Evolutionary conservation across 768 basidiomycete genomes (phyloP).

Genomic region (Amanita pseudoporphyria): DNA sequence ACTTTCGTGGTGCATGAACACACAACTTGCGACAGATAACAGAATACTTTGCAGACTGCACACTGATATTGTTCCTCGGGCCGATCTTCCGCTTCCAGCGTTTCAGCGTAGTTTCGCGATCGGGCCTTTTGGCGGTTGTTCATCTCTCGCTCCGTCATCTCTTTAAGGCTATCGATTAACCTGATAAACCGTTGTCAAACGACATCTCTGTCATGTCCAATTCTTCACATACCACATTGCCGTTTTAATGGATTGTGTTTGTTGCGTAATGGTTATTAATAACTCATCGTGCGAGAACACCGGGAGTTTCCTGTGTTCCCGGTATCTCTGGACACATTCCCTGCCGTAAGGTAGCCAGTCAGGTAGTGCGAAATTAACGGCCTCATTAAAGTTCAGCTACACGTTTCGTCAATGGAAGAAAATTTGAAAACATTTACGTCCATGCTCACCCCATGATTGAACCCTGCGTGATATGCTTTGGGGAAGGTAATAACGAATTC

Average conservation of each 20-base stretch:
- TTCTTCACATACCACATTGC: conserved; percentile 68
- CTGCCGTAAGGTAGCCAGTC: conserved; percentile 89
- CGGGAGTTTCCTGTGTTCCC: conserved; percentile 84
- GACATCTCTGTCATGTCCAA: background rate
- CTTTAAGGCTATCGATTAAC: conserved; percentile 74
- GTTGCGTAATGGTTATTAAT: conserved; percentile 94
- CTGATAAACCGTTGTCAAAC: conserved; percentile 28
- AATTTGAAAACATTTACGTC: background rate
- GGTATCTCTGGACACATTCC: conserved; percentile 84
- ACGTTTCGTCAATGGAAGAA: conserved; percentile 15
- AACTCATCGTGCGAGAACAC: conserved; percentile 99
- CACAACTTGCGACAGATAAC: conserved; percentile 88
- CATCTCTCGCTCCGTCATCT: conserved; percentile 86
- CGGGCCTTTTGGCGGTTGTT: conserved; percentile 56
- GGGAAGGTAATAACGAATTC: conserved; percentile 98
- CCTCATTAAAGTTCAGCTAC: conserved; percentile 97
- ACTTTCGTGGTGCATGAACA: conserved; percentile 73
- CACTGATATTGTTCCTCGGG: conserved; percentile 97
- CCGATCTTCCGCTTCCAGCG: conserved; percentile 68
- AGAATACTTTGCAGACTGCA: conserved; percentile 84
- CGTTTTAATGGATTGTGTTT: conserved; percentile 86
- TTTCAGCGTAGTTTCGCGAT: conserved; percentile 49
- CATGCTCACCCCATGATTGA: conserved; percentile 88
- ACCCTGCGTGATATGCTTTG: conserved; percentile 95
- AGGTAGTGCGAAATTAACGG: conserved; percentile 95